These are phyloP conservation scores for Thielaviopsis populi DNA, from an alignment of 2,329 filamentous ascomycete species.

Conservation along the genomic window DNA sequence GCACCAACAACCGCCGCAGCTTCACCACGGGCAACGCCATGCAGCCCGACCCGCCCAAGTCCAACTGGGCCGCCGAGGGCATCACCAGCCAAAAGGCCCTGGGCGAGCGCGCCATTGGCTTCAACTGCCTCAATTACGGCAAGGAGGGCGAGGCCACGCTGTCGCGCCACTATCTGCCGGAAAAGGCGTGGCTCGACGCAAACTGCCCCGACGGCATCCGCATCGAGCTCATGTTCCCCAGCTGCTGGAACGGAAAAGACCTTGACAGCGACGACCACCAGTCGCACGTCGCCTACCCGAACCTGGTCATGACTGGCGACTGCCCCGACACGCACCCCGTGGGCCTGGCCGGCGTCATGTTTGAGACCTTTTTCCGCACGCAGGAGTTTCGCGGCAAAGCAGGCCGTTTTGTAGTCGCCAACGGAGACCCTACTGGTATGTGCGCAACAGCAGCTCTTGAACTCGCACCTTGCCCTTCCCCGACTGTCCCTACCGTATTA, in stretches of 20 bases:
- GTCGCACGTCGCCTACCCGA: slow-evolving; percentile 63
- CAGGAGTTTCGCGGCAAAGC: slow-evolving; percentile 43
- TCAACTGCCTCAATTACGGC: slow-evolving; percentile 85
- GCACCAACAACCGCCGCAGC: slow-evolving; percentile 50
- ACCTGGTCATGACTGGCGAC: slow-evolving; percentile 56
- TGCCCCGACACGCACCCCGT: slow-evolving; percentile 57
- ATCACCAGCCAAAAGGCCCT: slow-evolving; percentile 53
- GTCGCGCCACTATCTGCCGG: slow-evolving; percentile 66
- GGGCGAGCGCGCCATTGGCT: slow-evolving; percentile 68
- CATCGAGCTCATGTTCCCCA: slow-evolving; percentile 75
- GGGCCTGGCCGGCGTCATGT: slow-evolving; percentile 63
- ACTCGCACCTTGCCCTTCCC: no score
- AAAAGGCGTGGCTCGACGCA: slow-evolving; percentile 63
- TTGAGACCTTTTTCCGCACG: slow-evolving; percentile 73
- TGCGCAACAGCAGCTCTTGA: no score
- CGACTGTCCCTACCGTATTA: no score
- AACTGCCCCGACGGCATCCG: slow-evolving; percentile 73
- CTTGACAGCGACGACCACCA: slow-evolving; percentile 39
- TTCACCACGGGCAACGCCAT: slow-evolving; percentile 55
- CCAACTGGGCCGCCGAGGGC: slow-evolving; percentile 49
- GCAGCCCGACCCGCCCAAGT: slow-evolving; percentile 49
- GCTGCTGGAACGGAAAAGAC: slow-evolving; percentile 70
- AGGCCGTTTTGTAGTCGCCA: slow-evolving; percentile 61
- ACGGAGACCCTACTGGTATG: slow-evolving; percentile 60
- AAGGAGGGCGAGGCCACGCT: slow-evolving; percentile 53